Evolutionary conservation across 495 filamentous ascomycete species (phyloP), one percentile per base, ranked within the genome.

Genomic region (Xylaria palmicola): DNA sequence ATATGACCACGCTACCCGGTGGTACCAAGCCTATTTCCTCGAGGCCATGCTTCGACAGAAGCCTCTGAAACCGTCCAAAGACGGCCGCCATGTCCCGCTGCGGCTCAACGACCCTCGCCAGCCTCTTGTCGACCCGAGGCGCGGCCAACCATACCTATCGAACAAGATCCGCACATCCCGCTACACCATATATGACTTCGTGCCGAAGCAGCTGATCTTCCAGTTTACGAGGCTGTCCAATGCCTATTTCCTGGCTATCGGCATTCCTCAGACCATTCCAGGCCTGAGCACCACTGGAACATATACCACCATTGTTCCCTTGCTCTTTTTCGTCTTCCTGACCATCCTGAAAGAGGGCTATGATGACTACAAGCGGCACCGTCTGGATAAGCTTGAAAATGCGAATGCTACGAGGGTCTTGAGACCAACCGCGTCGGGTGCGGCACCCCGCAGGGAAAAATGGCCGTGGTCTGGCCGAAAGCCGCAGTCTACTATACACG

Each of bases 221-320:
- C 92, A 97, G 70, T 94, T 95, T 70, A 93, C 90, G 52, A 93
- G 95, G 67, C 74, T 97, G 49, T 92, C 91, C 62, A 97, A 97
- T 68, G 96, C 93, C 66, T 91, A 90, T 72, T 96, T 97, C 74
- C 79, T 97, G 45, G 83, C 92, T 51, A 86, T 97, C 26, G 90
- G 90, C 6, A 89, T 95, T 53, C 73, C 95, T 66, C 92, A 97
- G 74, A 91, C 93, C 83, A 91, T 97, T 62, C 92, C 92, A 12
- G 81, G 81, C 12, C 74, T 96, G 62, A 95, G 91, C 75, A 97
- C 92, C 4, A 96, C 92, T 2, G 92, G 92, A 73, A 90, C 84
- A 10, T 97, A 86, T 64, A 97, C 92, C 3, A 97, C 92, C 1
- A 86, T 96, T 62, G 79, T 90, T 13, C 92, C 92, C 4, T 77